A percentile compares a stretch with the other conserved stretches of the same genome.
These are phyloP conservation scores for Biscogniauxia marginata DNA, from an alignment of 2,329 filamentous ascomycete species.

Conservation along the genomic window DNA sequence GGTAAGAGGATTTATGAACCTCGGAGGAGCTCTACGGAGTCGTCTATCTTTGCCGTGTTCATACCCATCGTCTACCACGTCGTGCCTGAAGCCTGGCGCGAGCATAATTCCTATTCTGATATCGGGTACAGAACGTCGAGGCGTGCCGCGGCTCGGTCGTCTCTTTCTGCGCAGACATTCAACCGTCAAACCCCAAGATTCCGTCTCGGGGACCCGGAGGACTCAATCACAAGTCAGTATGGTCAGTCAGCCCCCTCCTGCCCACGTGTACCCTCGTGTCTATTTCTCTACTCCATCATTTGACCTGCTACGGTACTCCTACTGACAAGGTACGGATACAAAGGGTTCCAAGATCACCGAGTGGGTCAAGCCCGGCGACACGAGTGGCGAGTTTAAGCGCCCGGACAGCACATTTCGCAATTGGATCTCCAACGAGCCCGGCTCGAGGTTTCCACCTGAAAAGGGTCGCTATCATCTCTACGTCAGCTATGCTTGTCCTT, in stretches of 20 bases:
- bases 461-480: slow-evolving; percentile 92
- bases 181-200: background rate
- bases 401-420: slow-evolving; percentile 80
- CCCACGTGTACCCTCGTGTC: too few relatives aligned
- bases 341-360: slow-evolving; percentile 64
- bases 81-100: too few relatives aligned
- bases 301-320: too few relatives aligned
- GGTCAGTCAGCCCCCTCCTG: background rate
- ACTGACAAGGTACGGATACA: too few relatives aligned
- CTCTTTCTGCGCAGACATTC: background rate
- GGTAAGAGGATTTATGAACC: background rate
- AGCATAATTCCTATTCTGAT: too few relatives aligned
- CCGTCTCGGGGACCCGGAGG: background rate
- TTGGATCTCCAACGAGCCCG: slow-evolving; percentile 70
- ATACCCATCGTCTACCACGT: background rate
- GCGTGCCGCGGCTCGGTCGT: too few relatives aligned
- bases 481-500: slow-evolving; percentile 90
- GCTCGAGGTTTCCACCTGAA: slow-evolving; percentile 78
- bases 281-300: too few relatives aligned
- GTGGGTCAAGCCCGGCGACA: slow-evolving; percentile 78
- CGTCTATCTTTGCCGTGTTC: background rate
- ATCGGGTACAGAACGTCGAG: too few relatives aligned
- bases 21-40: background rate
- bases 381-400: slow-evolving; percentile 88
- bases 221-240: background rate